Conservation (phyloP, 2,329 filamentous ascomycete genomes). For the Microcyclosporella mali region DNA sequence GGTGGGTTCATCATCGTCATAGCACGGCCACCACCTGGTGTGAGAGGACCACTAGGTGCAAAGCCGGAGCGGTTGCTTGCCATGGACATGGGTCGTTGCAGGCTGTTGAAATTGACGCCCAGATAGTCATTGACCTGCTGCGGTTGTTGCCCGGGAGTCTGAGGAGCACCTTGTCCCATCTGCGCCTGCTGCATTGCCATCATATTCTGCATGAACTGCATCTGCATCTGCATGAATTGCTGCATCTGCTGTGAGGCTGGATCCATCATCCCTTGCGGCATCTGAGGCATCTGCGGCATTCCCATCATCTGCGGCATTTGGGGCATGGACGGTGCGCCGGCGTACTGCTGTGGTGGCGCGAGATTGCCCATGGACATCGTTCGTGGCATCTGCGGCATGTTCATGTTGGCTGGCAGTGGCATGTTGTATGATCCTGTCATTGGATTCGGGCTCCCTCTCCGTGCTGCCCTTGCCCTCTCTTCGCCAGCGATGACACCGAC, state of each 20-base stretch:
- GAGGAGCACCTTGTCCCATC: constrained; percentile 16
- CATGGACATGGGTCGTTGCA: constrained; percentile 41
- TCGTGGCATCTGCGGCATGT: constrained; percentile 24
- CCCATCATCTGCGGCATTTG: constrained; percentile 18
- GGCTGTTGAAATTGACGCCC: constrained; percentile 16
- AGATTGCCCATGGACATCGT: constrained; percentile 32
- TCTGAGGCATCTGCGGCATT: constrained; percentile 17
- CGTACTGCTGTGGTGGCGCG: constrained; percentile 22
- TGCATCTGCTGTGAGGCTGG: constrained; percentile 30
- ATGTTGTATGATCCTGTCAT: constrained; percentile 21
- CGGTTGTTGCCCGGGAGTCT: constrained; percentile 13
- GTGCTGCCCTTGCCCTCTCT: constrained; percentile 69
- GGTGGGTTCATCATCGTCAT: constrained; percentile 77
- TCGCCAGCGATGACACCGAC: constrained; percentile 84
- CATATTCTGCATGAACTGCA: constrained; percentile 37
- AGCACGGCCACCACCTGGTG: constrained; percentile 46
- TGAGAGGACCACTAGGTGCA: constrained; percentile 14
- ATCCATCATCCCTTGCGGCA: constrained; percentile 18
- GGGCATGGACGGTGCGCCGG: constrained; percentile 20
- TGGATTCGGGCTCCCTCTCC: constrained; percentile 69
- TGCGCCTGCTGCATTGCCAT: constrained; percentile 33
- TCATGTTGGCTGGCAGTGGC: constrained; percentile 30
- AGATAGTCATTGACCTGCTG: constrained; percentile 21
- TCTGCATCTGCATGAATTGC: constrained; percentile 36
- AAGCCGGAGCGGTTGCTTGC: constrained; percentile 27